Conservation (phyloP, 495 filamentous ascomycete genomes). For the Penicillium diatomitis region DNA sequence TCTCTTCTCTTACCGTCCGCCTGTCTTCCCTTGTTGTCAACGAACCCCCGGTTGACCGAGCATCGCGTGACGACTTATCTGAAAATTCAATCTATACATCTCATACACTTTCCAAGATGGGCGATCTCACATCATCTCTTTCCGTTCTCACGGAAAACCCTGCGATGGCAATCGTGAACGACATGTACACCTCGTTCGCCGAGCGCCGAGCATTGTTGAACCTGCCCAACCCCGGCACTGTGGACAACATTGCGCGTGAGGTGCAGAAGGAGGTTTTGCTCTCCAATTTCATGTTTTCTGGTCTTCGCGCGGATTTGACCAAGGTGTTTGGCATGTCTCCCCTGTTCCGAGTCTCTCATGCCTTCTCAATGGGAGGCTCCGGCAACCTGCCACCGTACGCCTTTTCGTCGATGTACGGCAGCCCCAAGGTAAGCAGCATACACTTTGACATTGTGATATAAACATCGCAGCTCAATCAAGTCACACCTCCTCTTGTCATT, state of each 20-base stretch:
- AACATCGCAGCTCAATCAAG: no score
- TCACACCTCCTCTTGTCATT: no score
- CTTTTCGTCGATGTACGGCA: conserved; percentile 89
- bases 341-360: conserved; percentile 94
- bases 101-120: conserved; percentile 25
- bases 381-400: conserved; percentile 79
- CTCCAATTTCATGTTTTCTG: conserved; percentile 90
- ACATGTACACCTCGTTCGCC: conserved; percentile 75
- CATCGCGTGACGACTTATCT: conserved; percentile 22
- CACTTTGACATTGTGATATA: no score
- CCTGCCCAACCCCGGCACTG: conserved; percentile 80
- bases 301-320: conserved; percentile 87
- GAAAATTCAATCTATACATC: conserved; percentile 8
- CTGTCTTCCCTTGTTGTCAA: conserved; percentile 7
- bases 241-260: conserved; percentile 86
- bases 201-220: conserved; percentile 80
- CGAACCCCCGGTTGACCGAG: conserved; percentile 9
- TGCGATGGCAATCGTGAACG: conserved; percentile 54
- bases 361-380: conserved; percentile 84
- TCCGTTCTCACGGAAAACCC: conserved; percentile 66
- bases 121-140: conserved; percentile 44
- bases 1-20: conserved; percentile 19
- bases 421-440: conserved; percentile 61
- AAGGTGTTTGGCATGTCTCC: conserved; percentile 90
- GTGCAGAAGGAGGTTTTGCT: conserved; percentile 91